These are phyloP conservation scores for Cryptosporidium xiaoi DNA, from an alignment of 169 alveolate genomes.

Conservation along the genomic window DNA sequence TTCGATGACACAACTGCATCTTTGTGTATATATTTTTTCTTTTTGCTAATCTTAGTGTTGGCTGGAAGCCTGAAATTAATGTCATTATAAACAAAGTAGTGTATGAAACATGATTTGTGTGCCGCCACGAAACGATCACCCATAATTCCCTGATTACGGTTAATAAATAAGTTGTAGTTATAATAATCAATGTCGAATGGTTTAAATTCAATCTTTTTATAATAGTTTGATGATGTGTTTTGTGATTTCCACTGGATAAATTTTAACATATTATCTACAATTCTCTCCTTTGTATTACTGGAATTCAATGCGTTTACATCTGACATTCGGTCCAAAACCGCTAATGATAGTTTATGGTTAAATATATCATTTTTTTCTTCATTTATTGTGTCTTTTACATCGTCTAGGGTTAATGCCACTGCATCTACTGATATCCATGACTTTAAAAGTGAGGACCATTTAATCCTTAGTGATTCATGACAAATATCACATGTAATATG, in stretches of 20 bases:
- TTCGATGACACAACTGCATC: background rate
- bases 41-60: background rate
- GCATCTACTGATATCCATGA: conserved; percentile 69
- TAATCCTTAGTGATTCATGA: conserved; percentile 42
- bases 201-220: conserved; percentile 9
- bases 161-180: background rate
- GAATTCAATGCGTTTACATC: background rate
- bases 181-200: conserved; percentile 15
- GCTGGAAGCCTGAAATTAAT: conserved; percentile 14
- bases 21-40: background rate
- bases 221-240: background rate
- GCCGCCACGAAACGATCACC: conserved; percentile 50
- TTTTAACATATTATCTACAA: conserved; percentile 12
- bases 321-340: background rate
- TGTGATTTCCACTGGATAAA: conserved; percentile 67
- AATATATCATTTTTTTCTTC: background rate
- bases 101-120: conserved; percentile 62
- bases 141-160: conserved; percentile 11
- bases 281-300: conserved; percentile 12
- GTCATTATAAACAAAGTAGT: conserved; percentile 57
- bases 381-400: background rate
- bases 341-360: conserved; percentile 10
- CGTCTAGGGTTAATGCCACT: background rate
- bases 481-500: conserved; percentile 58
- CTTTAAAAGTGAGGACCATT: conserved; percentile 48